phyloP scores from a whole-genome alignment of 1,139 yeast genomes.

The Zygosaccharomyces sapae region DNA sequence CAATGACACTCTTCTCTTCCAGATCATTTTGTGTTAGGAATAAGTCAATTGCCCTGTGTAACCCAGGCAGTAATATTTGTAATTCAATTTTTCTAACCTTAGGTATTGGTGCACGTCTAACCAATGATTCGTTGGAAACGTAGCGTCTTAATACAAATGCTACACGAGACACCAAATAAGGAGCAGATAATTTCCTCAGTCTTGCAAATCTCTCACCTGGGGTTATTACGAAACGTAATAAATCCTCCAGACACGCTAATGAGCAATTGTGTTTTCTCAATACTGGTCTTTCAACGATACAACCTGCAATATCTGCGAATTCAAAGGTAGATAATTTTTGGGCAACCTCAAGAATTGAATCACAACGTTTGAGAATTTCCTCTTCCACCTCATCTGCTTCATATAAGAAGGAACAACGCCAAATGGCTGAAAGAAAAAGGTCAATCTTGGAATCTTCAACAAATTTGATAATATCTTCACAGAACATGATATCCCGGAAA shows the following conservation, averaged over 20 bases:
- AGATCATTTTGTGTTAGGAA: constrained; percentile 15
- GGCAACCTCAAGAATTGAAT: constrained; percentile 35
- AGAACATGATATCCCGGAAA: constrained; percentile 44
- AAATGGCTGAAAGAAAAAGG: constrained; percentile 43
- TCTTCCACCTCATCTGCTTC: constrained; percentile 45
- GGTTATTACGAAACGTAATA: constrained; percentile 38
- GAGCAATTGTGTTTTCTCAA: constrained; percentile 43
- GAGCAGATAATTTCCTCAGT: constrained; percentile 31
- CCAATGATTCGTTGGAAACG: constrained; percentile 48
- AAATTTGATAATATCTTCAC: constrained; percentile 35
- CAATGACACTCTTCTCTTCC: constrained; percentile 10
- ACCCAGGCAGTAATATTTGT: constrained; percentile 37
- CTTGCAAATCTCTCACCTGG: constrained; percentile 16
- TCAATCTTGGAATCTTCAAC: constrained; percentile 38
- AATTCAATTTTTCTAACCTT: constrained; percentile 50
- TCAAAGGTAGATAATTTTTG: constrained; percentile 34
- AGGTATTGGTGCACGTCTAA: constrained; percentile 52
- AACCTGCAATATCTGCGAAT: constrained; percentile 44
- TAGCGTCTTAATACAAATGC: constrained; percentile 50
- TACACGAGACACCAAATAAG: constrained; percentile 46
- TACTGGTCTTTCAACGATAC: constrained; percentile 42
- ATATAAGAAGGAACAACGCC: constrained; percentile 51
- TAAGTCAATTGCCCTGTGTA: constrained; percentile 30
- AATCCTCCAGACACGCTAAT: constrained; percentile 46
- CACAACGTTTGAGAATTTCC: constrained; percentile 34